Evolutionary conservation across 306 rosid genomes (phyloP).

Genomic region (Cicer arietinum): DNA sequence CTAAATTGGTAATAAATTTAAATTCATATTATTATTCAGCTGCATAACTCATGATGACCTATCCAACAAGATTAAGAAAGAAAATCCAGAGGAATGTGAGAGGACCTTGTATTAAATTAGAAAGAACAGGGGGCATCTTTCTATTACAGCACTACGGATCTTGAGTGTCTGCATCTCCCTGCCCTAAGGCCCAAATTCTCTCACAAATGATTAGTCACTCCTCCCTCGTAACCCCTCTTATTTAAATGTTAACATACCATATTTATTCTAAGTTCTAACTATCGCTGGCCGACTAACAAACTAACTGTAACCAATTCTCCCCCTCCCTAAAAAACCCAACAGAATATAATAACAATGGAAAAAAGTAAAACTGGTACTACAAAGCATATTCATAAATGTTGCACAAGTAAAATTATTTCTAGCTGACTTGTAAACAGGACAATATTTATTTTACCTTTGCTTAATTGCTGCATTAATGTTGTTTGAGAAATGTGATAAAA

Average conservation of each 20-base stretch:
- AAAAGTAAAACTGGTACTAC: not conserved
- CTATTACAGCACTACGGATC: not conserved
- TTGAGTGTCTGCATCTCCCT: not conserved
- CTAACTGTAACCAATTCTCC: not conserved
- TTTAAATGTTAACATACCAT: not conserved
- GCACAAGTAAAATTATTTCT: not conserved
- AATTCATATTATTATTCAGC: not conserved
- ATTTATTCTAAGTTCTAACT: not conserved
- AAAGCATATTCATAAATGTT: slow-evolving; percentile 16
- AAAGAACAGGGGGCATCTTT: not conserved
- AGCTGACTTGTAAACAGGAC: slow-evolving; percentile 30
- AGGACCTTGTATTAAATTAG: not conserved
- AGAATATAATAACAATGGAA: not conserved
- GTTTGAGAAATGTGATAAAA: slow-evolving; percentile 9
- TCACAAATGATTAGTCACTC: not conserved
- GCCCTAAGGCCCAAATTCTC: not conserved
- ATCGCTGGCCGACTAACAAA: not conserved
- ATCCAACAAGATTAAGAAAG: not conserved
- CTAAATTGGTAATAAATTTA: slow-evolving; percentile 11
- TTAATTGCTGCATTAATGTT: slow-evolving; percentile 13
- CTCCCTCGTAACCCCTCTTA: not conserved
- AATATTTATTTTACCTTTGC: slow-evolving; percentile 28
- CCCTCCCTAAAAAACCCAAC: not conserved
- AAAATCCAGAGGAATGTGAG: slow-evolving; percentile 4
- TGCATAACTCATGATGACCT: slow-evolving; percentile 27